Percentiles rank a stretch among this genome's conserved stretches.
phyloP scores from a whole-genome alignment of 495 filamentous ascomycete species.

The Penicillium longicatenatum region DNA sequence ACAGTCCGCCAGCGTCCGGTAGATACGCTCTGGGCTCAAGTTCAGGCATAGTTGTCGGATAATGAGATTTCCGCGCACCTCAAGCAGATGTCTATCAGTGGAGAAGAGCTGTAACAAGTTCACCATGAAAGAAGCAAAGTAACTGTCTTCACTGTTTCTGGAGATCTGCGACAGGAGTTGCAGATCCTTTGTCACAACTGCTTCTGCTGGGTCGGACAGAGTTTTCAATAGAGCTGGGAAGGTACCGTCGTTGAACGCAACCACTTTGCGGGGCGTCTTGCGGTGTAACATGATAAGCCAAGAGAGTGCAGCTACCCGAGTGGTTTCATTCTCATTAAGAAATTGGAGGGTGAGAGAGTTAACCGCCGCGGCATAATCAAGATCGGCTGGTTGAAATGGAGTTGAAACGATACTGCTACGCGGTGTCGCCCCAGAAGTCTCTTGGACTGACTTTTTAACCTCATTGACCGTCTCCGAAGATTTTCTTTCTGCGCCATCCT shows the following conservation, averaged over 20 bases:
- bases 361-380: constrained; percentile 98
- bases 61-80: constrained; percentile 92
- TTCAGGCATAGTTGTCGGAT: constrained; percentile 94
- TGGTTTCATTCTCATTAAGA: constrained; percentile 94
- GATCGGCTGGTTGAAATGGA: constrained; percentile 57
- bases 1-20: constrained; percentile 93
- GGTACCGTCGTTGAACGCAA: constrained; percentile 95
- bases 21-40: constrained; percentile 91
- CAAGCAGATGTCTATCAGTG: constrained; percentile 86
- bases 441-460: constrained; percentile 35
- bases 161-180: constrained; percentile 96
- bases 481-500: constrained; percentile 54
- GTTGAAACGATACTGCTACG: constrained; percentile 44
- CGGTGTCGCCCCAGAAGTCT: constrained; percentile 49
- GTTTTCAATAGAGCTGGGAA: constrained; percentile 97
- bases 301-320: constrained; percentile 86
- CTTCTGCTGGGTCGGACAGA: constrained; percentile 90
- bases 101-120: constrained; percentile 93
- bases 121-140: constrained; percentile 98
- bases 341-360: constrained; percentile 93
- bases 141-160: constrained; percentile 91
- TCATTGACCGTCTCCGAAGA: constrained; percentile 40
- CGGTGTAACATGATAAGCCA: constrained; percentile 98
- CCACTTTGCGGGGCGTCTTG: constrained; percentile 89
- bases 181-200: constrained; percentile 93